These are phyloP conservation scores for Daldinia caldariorum DNA, from an alignment of 495 filamentous ascomycete genomes.

Conservation along the genomic window DNA sequence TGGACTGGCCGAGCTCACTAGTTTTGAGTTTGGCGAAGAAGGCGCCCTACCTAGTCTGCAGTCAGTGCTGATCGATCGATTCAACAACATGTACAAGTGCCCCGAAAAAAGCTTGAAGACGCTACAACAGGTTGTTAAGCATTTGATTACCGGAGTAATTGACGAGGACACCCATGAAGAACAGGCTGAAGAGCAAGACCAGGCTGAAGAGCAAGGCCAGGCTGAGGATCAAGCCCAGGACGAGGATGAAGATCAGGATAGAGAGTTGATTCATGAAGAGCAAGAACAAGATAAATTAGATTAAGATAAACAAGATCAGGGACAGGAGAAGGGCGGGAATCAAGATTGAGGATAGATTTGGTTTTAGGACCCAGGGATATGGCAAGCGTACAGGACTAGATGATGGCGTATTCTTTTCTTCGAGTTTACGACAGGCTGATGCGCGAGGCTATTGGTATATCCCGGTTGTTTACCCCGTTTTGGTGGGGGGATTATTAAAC, in stretches of 20 bases:
- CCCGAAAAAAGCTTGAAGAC: neutral
- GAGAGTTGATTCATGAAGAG: neutral
- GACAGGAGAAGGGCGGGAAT: neutral
- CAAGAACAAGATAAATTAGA: neutral
- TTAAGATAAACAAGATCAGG: neutral
- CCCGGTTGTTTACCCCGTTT: neutral
- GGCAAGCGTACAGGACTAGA: neutral
- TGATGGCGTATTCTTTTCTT: neutral
- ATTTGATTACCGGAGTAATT: neutral
- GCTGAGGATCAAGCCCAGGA: neutral
- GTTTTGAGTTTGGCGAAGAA: constrained; percentile 19
- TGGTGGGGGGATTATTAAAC: neutral
- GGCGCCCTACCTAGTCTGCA: constrained; percentile 1
- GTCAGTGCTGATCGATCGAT: neutral
- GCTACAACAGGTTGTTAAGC: neutral
- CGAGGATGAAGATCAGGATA: neutral
- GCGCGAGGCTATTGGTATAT: neutral
- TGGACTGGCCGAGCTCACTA: constrained; percentile 8
- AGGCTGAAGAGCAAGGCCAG: neutral
- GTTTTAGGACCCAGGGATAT: neutral
- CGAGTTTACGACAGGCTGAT: neutral
- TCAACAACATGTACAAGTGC: constrained; percentile 10
- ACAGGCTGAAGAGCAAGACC: neutral
- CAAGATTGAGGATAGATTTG: neutral
- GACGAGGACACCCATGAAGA: neutral